Conservation (phyloP, 805 yeast genomes). For the Cyberlindnera lachancei region DNA sequence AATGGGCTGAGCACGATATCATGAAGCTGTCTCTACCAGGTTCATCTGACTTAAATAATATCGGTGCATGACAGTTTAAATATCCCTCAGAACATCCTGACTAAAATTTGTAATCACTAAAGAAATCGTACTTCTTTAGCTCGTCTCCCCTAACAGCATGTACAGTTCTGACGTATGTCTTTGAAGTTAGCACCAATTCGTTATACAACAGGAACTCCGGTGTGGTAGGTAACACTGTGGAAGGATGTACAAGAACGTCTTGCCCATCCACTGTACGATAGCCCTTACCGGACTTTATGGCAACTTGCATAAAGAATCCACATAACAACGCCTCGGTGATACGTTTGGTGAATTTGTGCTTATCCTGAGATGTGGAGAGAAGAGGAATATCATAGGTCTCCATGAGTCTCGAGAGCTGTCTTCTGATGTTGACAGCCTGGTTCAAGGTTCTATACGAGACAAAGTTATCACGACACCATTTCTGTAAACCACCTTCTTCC, state of each 20-base stretch:
- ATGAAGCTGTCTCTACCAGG: too few relatives aligned
- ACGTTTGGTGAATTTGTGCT: constrained; percentile 63
- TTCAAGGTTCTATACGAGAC: constrained; percentile 76
- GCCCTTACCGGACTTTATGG: constrained; percentile 85
- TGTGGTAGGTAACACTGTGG: constrained; percentile 81
- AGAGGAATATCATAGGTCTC: constrained; percentile 69
- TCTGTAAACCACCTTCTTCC: constrained; percentile 57
- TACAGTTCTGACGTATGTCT: constrained; percentile 91
- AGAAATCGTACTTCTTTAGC: constrained; percentile 21
- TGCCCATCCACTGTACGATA: constrained; percentile 92
- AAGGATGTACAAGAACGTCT: constrained; percentile 90
- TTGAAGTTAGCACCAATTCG: constrained; percentile 89
- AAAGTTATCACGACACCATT: constrained; percentile 91
- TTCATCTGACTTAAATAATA: not conserved
- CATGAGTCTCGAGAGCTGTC: constrained; percentile 80
- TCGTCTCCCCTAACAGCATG: constrained; percentile 88
- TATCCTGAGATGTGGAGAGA: constrained; percentile 58
- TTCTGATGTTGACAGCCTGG: constrained; percentile 81
- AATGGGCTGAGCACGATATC: too few relatives aligned
- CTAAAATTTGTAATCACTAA: constrained; percentile 25
- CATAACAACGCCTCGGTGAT: constrained; percentile 79
- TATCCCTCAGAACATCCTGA: too few relatives aligned
- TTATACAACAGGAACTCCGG: constrained; percentile 93
- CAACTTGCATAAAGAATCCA: constrained; percentile 99
- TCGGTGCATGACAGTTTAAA: constrained; percentile 1